Conservation (phyloP, 225 moss, liverwort and hornwort genomes). For the Pleurozium schreberi region DNA sequence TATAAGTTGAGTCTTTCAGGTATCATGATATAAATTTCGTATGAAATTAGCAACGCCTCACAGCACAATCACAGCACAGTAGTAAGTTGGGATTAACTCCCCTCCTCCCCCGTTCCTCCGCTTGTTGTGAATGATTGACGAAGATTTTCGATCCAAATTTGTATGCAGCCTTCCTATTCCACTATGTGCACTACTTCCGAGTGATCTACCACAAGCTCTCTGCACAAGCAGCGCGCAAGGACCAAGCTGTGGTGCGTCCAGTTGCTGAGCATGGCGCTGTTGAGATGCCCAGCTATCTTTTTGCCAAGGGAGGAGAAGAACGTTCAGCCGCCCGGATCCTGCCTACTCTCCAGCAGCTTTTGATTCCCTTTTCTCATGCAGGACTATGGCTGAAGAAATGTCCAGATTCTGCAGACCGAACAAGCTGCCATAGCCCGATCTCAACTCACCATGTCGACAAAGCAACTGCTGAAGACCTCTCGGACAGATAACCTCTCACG, state of each 20-base stretch:
- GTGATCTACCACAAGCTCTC: conserved; percentile 44
- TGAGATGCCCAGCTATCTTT: conserved; percentile 19
- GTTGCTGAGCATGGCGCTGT: conserved; percentile 49
- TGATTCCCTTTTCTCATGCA: conserved; percentile 30
- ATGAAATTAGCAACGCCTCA: conserved; percentile 7
- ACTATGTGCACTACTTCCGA: conserved; percentile 56
- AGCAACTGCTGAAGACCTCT: background rate
- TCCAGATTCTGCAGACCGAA: conserved; percentile 12
- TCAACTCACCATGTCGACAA: conserved; percentile 17
- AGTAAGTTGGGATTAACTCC: background rate
- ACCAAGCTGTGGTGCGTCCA: conserved; percentile 43
- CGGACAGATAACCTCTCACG: background rate
- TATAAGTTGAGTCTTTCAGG: conserved; percentile 24
- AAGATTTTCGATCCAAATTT: background rate
- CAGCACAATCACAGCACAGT: background rate
- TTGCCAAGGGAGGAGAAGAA: background rate
- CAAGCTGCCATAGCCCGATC: conserved; percentile 6
- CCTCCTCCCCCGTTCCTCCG: background rate
- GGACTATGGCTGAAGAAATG: conserved; percentile 32
- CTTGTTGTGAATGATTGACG: background rate
- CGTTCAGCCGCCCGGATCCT: background rate
- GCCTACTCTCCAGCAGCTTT: conserved; percentile 24
- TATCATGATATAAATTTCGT: conserved; percentile 24
- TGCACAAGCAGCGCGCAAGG: conserved; percentile 20
- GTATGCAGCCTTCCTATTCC: conserved; percentile 50